These are phyloP conservation scores for Talaromyces liani DNA, from an alignment of 495 filamentous ascomycete species.

Conservation along the genomic window DNA sequence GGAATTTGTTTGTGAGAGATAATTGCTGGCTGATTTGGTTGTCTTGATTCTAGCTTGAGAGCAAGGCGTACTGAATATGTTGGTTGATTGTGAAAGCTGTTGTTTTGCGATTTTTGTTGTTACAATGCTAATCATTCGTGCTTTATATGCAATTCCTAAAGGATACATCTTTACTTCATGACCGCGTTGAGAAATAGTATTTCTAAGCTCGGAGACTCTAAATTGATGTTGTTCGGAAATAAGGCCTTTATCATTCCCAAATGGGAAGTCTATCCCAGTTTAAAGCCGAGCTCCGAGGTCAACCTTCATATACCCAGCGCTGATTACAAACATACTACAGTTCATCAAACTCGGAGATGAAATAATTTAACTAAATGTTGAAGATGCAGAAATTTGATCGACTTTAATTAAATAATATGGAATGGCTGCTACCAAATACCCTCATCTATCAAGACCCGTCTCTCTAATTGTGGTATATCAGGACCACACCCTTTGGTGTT, in stretches of 20 bases:
- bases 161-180: not conserved
- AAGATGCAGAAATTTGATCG: not conserved
- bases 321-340: not conserved
- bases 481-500: constrained; percentile 3
- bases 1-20: no score
- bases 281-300: not conserved
- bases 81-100: no score
- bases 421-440: not conserved
- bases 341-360: not conserved
- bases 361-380: not conserved
- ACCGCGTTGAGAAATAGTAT: not conserved
- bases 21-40: no score
- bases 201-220: not conserved
- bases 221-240: not conserved
- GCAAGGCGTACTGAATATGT: no score
- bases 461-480: not conserved
- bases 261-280: not conserved
- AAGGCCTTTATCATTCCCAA: not conserved
- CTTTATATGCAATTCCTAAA: not conserved
- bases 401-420: no score
- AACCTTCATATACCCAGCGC: not conserved
- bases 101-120: not conserved
- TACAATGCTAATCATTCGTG: no score
- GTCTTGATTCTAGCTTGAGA: no score
- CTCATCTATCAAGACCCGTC: not conserved